Evolutionary conservation across 192 early-diverging fungal species (phyloP).

Genomic region (Fimicolochytrium jonesii): DNA sequence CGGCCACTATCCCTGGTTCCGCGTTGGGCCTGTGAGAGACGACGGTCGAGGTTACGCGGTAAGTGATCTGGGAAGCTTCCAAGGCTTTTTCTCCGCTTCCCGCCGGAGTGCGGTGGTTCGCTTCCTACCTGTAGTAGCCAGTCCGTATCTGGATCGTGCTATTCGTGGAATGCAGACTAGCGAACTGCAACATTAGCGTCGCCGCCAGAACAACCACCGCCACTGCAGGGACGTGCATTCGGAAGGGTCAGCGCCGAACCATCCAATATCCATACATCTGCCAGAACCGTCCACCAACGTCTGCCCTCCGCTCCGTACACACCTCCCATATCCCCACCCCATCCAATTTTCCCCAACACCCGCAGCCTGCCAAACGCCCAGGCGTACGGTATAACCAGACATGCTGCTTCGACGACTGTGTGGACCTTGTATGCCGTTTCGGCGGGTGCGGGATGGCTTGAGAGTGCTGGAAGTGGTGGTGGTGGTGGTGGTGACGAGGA

Average conservation of each 20-base stretch:
- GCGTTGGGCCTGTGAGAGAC: constrained; percentile 6
- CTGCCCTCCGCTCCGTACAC: too few species aligned
- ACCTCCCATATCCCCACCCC: too few species aligned
- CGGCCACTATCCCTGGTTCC: constrained; percentile 7
- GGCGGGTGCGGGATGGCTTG: too few species aligned
- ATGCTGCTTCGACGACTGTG: background rate
- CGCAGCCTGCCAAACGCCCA: too few species aligned
- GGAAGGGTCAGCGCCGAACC: too few species aligned
- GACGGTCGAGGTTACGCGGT: background rate
- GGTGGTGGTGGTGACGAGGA: background rate
- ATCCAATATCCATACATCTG: too few species aligned
- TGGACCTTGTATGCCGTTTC: background rate
- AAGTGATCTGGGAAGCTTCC: background rate
- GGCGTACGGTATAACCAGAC: too few species aligned
- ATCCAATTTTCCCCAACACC: too few species aligned
- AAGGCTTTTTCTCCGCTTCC: background rate
- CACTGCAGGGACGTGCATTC: too few species aligned
- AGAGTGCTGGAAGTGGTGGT: background rate
- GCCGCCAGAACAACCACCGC: too few species aligned
- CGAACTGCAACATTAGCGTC: background rate
- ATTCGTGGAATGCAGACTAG: background rate
- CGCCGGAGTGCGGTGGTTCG: too few species aligned
- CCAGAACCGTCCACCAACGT: too few species aligned
- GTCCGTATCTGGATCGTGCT: background rate
- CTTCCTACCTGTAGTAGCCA: background rate